Percentiles rank a stretch among this genome's conserved stretches.
Conservation (phyloP, 2,329 filamentous ascomycete species). For the Diplocarpon mali region DNA sequence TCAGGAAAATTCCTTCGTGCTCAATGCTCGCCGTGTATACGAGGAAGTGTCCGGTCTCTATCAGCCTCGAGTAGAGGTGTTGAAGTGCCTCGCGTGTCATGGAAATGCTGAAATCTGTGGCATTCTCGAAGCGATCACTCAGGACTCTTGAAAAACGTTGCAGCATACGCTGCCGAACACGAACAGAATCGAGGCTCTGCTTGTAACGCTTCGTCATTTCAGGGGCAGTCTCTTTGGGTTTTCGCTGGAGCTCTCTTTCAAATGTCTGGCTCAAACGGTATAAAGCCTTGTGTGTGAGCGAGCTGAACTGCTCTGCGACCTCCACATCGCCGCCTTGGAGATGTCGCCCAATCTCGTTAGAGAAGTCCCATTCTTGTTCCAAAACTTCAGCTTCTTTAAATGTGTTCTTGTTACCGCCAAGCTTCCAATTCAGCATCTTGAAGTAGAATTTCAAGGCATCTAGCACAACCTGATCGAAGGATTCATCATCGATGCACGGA, state of each 20-base stretch:
- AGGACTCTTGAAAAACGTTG: slow-evolving; percentile 89
- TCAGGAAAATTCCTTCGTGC: slow-evolving; percentile 66
- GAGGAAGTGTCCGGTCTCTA: slow-evolving; percentile 76
- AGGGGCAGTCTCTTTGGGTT: slow-evolving; percentile 68
- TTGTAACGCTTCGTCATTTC: slow-evolving; percentile 99
- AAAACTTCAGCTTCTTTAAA: slow-evolving; percentile 98
- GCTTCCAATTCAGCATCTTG: slow-evolving; percentile 96
- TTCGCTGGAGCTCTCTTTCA: slow-evolving; percentile 77
- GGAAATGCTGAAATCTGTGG: slow-evolving; percentile 85
- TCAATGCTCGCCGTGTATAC: slow-evolving; percentile 62
- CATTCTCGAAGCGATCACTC: slow-evolving; percentile 90
- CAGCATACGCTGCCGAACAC: slow-evolving; percentile 89
- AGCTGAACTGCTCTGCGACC: slow-evolving; percentile 94
- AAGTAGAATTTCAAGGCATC: slow-evolving; percentile 97
- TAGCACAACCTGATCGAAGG: slow-evolving; percentile 83
- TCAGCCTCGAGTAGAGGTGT: slow-evolving; percentile 69
- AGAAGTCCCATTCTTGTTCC: slow-evolving; percentile 97
- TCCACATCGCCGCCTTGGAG: slow-evolving; percentile 92
- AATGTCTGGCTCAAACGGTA: slow-evolving; percentile 83
- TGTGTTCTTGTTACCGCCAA: slow-evolving; percentile 95
- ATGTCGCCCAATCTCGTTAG: slow-evolving; percentile 82
- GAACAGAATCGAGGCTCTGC: slow-evolving; percentile 86
- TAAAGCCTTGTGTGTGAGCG: slow-evolving; percentile 84
- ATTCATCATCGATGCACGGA: slow-evolving; percentile 93
- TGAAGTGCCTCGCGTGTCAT: slow-evolving; percentile 57